Percentiles rank a stretch among this genome's conserved stretches.
Evolutionary conservation across 75 land plant species (phyloP).

Genomic region (Pinus tabuliformis): DNA sequence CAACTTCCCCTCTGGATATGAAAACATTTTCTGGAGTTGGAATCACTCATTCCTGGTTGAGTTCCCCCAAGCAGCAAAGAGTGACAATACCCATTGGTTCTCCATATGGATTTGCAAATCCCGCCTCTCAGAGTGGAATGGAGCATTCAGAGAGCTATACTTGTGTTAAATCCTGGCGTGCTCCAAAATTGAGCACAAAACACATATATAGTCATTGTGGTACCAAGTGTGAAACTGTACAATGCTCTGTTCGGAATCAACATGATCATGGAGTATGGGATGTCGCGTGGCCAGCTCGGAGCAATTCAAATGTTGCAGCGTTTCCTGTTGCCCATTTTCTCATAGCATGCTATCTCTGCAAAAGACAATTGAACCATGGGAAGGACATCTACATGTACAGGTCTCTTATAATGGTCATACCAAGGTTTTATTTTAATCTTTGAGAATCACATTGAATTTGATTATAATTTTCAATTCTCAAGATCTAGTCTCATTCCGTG

Average conservation of each 20-base stretch:
- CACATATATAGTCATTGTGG: conserved; percentile 1
- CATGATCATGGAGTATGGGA: not conserved
- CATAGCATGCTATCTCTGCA: conserved; percentile 29
- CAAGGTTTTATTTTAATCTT: not conserved
- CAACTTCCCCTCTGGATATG: conserved; percentile 10
- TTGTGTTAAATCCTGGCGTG: conserved; percentile 32
- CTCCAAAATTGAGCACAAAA: not conserved
- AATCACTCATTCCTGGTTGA: not conserved
- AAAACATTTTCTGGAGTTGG: conserved; percentile 1
- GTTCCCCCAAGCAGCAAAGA: not conserved
- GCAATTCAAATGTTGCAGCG: not conserved
- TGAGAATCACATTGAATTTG: not conserved
- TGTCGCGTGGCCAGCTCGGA: not conserved
- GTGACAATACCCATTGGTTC: conserved; percentile 7
- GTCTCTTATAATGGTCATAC: conserved; percentile 2
- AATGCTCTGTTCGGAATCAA: not conserved
- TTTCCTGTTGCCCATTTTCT: conserved; percentile 17
- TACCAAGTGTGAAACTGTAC: conserved; percentile 1
- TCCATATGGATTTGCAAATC: not conserved
- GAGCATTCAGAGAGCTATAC: conserved; percentile 35
- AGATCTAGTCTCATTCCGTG: not conserved
- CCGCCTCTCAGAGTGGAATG: not conserved
- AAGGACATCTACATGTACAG: conserved; percentile 45
- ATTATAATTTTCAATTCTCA: not conserved
- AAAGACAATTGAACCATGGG: conserved; percentile 13